Conservation (phyloP, 1,284 basidiomycete species). For the Malassezia furfur region DNA sequence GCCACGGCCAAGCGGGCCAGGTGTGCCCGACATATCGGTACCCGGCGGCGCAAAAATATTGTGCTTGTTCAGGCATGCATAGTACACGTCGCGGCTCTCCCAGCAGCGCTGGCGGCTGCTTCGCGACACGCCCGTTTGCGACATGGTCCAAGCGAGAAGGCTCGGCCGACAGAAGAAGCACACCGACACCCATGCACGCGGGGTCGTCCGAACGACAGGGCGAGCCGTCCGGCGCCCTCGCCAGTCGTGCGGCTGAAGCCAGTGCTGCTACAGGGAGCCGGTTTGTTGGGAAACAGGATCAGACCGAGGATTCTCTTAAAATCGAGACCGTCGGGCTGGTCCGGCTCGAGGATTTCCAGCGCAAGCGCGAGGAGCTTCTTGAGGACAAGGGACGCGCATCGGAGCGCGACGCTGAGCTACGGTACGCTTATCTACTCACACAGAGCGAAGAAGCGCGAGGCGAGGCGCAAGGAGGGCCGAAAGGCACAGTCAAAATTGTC, state of each 20-base stretch:
- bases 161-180: neutral
- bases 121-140: constrained; percentile 22
- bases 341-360: constrained; percentile 72
- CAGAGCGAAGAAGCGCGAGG: constrained; percentile 55
- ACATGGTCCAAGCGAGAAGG: neutral
- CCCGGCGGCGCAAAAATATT: constrained; percentile 37
- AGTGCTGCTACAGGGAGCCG: constrained; percentile 53
- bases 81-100: constrained; percentile 41
- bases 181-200: neutral
- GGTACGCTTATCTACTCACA: neutral
- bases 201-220: neutral
- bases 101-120: constrained; percentile 39
- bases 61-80: constrained; percentile 33
- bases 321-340: constrained; percentile 88
- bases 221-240: neutral
- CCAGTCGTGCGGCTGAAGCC: constrained; percentile 4
- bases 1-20: constrained; percentile 29
- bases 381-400: constrained; percentile 84
- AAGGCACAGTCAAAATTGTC: constrained; percentile 71
- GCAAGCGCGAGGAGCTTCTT: constrained; percentile 71
- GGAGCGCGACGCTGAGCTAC: constrained; percentile 52
- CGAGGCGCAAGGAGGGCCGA: constrained; percentile 77
- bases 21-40: constrained; percentile 39
- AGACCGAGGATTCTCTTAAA: constrained; percentile 87
- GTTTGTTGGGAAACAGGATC: constrained; percentile 88